Base-by-base conservation (phyloP, 306 rosid species). In the Trifolium dubium region DNA sequence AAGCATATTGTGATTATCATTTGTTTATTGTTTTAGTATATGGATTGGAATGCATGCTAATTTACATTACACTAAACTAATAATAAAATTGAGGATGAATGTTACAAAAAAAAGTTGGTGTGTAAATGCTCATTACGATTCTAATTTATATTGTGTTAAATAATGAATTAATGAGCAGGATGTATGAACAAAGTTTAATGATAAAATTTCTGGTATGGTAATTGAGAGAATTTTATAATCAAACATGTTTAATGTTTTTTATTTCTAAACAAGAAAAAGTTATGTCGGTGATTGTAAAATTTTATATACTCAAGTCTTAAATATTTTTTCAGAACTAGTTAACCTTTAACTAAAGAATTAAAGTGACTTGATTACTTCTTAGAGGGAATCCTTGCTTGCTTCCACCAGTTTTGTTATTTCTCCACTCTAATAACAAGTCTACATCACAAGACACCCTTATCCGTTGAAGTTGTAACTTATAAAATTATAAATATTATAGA, bases 401-500 rank as follows among this genome's bases (percentile, higher is more conserved):
- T 43, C 71, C 34, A 43, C 71, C 43, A 65, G 34, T 19, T 41
- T 31, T 23, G 2, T 12, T 10, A 29, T 44, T 34, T 65, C 71
- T 23, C 39, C 54, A 5, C 30, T 65, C 55, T 19, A 19, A 43
- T 65, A 39, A 64, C 39, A 10, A 11, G 54, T 65, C 18, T 65
- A 15, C 5, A 41, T 19, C 37, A 66, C 8, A 10, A 66, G 41
- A 12, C 37, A 74, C 28, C 40, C 34, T 23, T 47, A 15, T 47
- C n/a, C 2, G 35, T 62, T 49, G 18, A 47, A 13, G 14, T 49
- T 49, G 18, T 5, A 5, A 49, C 14, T 49, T 8, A 49, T 11
- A 35, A 64, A 64, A 32, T 74, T 63, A 63, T 19, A 74, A 61
- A 34, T 47, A 68, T 30, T 69, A 62, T n/a, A 18, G n/a, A 10